Percentiles rank a stretch among this genome's conserved stretches.
These are phyloP conservation scores for Yarrowia galli DNA, from an alignment of 1,139 yeast species.

Conservation along the genomic window DNA sequence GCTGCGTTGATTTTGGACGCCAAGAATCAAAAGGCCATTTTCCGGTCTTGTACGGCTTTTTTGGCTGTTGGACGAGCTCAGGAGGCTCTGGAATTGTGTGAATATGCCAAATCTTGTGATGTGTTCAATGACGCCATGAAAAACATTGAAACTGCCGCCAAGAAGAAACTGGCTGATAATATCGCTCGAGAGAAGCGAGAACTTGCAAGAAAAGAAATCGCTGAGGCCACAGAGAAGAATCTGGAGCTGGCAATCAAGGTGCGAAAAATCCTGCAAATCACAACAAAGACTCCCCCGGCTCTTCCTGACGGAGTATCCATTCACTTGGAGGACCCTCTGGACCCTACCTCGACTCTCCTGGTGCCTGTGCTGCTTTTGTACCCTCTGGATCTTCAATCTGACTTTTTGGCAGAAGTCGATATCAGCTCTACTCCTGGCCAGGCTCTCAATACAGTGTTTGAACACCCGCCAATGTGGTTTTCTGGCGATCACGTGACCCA, in stretches of 20 bases:
- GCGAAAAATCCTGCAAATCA: conserved; percentile 43
- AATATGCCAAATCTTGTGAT: conserved; percentile 59
- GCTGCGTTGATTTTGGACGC: conserved; percentile 71
- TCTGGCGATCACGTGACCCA: conserved; percentile 53
- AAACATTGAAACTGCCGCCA: conserved; percentile 63
- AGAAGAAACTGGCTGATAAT: conserved; percentile 56
- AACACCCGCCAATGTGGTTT: conserved; percentile 77
- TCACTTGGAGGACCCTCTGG: conserved; percentile 71
- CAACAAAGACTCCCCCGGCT: conserved; percentile 41
- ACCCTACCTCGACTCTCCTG: conserved; percentile 77
- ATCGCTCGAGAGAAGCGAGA: conserved; percentile 46
- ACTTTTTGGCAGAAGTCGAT: conserved; percentile 72
- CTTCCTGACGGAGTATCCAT: conserved; percentile 46
- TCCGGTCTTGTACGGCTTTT: conserved; percentile 83
- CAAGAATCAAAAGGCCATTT: conserved; percentile 80
- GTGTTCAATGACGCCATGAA: conserved; percentile 35
- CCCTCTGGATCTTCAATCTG: conserved; percentile 86
- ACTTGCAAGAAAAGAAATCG: conserved; percentile 46
- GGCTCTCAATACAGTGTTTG: conserved; percentile 55
- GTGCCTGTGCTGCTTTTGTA: conserved; percentile 83
- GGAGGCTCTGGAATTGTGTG: conserved; percentile 72
- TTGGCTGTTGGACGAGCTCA: conserved; percentile 68
- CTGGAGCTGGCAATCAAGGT: conserved; percentile 51
- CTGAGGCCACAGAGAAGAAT: conserved; percentile 49
- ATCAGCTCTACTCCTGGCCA: conserved; percentile 67